A percentile compares a stretch with the other conserved stretches of the same genome.
These are phyloP conservation scores for Wickerhamiella azymoides DNA, from an alignment of 805 yeast genomes.

Conservation along the genomic window DNA sequence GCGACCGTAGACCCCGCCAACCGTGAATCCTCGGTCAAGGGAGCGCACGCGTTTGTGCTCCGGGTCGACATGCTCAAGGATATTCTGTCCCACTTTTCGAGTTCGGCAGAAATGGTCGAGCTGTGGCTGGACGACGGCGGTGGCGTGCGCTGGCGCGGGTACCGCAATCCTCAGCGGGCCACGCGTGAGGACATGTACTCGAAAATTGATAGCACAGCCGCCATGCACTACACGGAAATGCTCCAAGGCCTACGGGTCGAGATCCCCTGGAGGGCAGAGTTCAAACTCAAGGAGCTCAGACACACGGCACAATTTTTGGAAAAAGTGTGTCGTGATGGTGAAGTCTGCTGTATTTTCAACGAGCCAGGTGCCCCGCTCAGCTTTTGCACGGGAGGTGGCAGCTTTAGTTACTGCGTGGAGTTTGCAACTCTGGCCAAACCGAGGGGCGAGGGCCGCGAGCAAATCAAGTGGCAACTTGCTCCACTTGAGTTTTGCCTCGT, in stretches of 20 bases:
- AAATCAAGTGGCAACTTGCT: not conserved
- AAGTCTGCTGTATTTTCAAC: not conserved
- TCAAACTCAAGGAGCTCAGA: conserved; percentile 16
- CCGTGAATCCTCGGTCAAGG: not conserved
- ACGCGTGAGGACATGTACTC: conserved; percentile 3
- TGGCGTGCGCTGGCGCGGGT: conserved; percentile 12
- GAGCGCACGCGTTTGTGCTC: not conserved
- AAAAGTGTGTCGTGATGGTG: conserved; percentile 9
- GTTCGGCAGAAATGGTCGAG: conserved; percentile 17
- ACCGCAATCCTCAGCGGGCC: conserved; percentile 3
- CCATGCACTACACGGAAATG: conserved; percentile 12
- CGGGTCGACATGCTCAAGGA: not conserved
- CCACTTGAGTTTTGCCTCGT: not conserved
- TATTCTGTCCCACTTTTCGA: conserved; percentile 4
- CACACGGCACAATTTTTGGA: conserved; percentile 12
- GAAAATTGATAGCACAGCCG: conserved; percentile 13
- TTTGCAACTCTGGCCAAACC: not conserved
- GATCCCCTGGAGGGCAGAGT: conserved; percentile 15
- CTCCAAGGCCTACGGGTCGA: conserved; percentile 13
- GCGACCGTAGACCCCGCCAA: too few relatives aligned
- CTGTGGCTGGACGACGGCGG: conserved; percentile 10
- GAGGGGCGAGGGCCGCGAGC: not conserved
- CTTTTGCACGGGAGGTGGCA: not conserved
- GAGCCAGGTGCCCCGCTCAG: conserved; percentile 3
- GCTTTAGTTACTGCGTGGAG: not conserved